A percentile compares a stretch with the other conserved stretches of the same genome.
Evolutionary conservation across 371 early-diverging fungal genomes (phyloP).

Genomic region (Conidiobolus incongruus): DNA sequence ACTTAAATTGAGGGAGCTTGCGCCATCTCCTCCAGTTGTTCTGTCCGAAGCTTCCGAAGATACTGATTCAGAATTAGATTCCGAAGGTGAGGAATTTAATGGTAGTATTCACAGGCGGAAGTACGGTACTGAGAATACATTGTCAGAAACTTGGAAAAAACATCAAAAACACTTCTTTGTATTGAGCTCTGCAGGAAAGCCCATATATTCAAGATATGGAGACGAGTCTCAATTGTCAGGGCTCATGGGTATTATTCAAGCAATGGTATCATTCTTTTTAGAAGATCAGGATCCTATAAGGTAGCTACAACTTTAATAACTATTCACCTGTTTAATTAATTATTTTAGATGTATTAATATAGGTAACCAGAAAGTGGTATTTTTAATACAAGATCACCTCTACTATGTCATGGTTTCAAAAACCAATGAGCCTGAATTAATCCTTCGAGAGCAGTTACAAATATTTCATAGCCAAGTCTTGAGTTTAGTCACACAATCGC

Average conservation of each 20-base stretch:
- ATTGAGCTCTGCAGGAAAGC: slow-evolving; percentile 69
- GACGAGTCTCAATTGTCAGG: slow-evolving; percentile 72
- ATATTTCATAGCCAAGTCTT: slow-evolving; percentile 69
- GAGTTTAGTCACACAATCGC: slow-evolving; percentile 58
- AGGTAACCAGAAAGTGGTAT: slow-evolving; percentile 59
- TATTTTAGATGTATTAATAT: slow-evolving; percentile 38
- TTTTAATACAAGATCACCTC: slow-evolving; percentile 53
- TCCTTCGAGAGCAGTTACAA: slow-evolving; percentile 55
- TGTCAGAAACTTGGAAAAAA: neutral
- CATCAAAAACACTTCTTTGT: slow-evolving; percentile 44
- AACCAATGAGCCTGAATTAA: slow-evolving; percentile 66
- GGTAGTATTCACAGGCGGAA: neutral
- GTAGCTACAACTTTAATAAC: too few relatives aligned
- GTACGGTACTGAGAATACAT: neutral
- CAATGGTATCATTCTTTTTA: slow-evolving; percentile 66
- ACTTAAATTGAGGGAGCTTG: neutral
- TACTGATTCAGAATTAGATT: too few relatives aligned
- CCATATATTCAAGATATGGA: slow-evolving; percentile 67
- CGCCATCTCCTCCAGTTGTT: neutral
- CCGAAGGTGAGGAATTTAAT: neutral
- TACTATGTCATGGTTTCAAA: slow-evolving; percentile 64
- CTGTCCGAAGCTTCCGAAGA: too few relatives aligned
- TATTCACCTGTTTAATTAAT: too few relatives aligned
- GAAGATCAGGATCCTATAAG: slow-evolving; percentile 58
- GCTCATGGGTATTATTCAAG: slow-evolving; percentile 80